Conservation (phyloP, 495 filamentous ascomycete species). For the Friedmanniomyces simplex region DNA sequence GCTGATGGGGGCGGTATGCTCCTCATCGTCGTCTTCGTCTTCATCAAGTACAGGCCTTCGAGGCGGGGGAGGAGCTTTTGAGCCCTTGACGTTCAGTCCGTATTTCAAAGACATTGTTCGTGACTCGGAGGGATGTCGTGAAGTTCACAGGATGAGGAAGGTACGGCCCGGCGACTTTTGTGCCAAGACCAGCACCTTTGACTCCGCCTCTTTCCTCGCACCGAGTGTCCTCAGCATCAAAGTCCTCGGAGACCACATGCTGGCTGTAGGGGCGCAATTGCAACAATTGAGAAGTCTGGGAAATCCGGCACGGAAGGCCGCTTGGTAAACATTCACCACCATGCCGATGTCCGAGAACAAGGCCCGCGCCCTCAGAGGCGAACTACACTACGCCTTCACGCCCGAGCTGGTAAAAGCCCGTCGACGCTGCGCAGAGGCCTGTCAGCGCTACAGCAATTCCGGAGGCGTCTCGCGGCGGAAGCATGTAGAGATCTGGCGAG, state of each 20-base stretch:
- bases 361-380: constrained; percentile 29
- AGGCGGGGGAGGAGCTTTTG: constrained; percentile 36
- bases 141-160: background rate
- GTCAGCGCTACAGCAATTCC: constrained; percentile 50
- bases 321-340: background rate
- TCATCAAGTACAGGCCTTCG: constrained; percentile 44
- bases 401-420: constrained; percentile 48
- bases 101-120: constrained; percentile 38
- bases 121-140: background rate
- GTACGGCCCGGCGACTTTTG: background rate
- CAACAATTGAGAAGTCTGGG: no score
- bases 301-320: no score
- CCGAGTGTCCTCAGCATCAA: no score
- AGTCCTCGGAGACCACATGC: no score
- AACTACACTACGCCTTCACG: constrained; percentile 42
- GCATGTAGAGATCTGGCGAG: constrained; percentile 58
- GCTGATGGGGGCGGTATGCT: constrained; percentile 7
- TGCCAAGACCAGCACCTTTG: background rate
- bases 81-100: constrained; percentile 44
- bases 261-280: no score
- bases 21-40: constrained; percentile 37
- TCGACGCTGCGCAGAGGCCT: constrained; percentile 47
- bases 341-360: constrained; percentile 31
- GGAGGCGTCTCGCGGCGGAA: constrained; percentile 47
- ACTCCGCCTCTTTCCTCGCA: no score